Percentiles rank a stretch among this genome's conserved stretches.
Evolutionary conservation across 2,329 filamentous ascomycete species (phyloP).

Genomic region (Parascedosporium putredinis): DNA sequence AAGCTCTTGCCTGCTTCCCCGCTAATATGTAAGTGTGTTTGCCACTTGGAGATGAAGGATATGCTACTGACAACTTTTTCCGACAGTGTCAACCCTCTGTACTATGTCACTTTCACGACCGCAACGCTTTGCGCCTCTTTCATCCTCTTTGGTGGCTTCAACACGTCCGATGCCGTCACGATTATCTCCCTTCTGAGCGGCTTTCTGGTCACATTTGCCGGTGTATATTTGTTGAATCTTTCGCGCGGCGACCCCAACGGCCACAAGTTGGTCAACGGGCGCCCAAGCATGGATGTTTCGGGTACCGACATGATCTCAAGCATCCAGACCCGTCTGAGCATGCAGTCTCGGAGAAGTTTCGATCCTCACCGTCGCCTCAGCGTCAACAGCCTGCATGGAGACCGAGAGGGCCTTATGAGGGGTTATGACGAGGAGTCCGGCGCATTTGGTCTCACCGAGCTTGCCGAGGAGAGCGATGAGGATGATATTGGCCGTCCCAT

Average conservation of each 20-base stretch:
- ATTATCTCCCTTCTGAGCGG: conserved; percentile 86
- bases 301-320: conserved; percentile 88
- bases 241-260: conserved; percentile 85
- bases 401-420: conserved; percentile 75
- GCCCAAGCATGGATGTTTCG: conserved; percentile 59
- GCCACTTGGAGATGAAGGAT: neutral
- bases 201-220: conserved; percentile 89
- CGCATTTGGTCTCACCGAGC: conserved; percentile 66
- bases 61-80: too few species aligned
- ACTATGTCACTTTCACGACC: conserved; percentile 96
- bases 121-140: conserved; percentile 90
- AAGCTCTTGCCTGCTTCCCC: conserved; percentile 90
- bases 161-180: conserved; percentile 84
- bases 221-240: conserved; percentile 93
- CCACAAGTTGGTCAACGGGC: conserved; percentile 51
- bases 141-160: conserved; percentile 92
- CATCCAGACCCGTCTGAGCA: conserved; percentile 81
- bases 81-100: conserved; percentile 78
- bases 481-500: conserved; percentile 33
- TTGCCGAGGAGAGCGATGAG: conserved; percentile 68
- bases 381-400: conserved; percentile 53
- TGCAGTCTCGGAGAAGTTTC: conserved; percentile 76
- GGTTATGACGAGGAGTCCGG: conserved; percentile 71
- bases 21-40: conserved; percentile 73
- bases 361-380: conserved; percentile 54